Conservation (phyloP, 805 yeast genomes). For the Candida ortonii region DNA sequence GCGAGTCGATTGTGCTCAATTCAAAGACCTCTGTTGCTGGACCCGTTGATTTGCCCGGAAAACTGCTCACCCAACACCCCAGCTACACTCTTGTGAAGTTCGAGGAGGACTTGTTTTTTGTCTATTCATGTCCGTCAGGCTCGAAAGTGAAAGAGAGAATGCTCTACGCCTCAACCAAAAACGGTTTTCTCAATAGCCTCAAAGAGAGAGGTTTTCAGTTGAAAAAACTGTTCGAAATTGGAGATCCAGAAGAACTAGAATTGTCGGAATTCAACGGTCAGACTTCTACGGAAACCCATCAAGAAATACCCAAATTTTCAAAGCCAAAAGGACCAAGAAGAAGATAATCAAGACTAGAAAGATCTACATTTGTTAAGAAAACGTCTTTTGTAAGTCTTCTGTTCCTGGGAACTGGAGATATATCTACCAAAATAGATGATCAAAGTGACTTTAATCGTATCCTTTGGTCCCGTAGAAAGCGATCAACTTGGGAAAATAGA, state of each 20-base stretch:
- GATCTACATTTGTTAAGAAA: too few relatives aligned
- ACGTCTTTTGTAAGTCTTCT: too few relatives aligned
- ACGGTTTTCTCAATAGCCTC: conserved; percentile 54
- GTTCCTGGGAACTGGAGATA: too few relatives aligned
- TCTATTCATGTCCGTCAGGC: conserved; percentile 87
- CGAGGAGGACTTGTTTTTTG: conserved; percentile 47
- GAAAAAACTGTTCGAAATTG: conserved; percentile 59
- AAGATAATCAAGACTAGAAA: too few relatives aligned
- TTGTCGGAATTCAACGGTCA: conserved; percentile 40
- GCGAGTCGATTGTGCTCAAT: conserved; percentile 17
- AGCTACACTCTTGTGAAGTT: conserved; percentile 57
- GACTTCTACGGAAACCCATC: conserved; percentile 12
- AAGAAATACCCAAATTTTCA: conserved; percentile 34
- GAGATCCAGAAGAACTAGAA: conserved; percentile 70
- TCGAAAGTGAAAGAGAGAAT: conserved; percentile 87
- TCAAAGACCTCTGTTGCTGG: conserved; percentile 4
- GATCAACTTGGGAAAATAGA: too few relatives aligned
- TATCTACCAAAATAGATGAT: too few relatives aligned
- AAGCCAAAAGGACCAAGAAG: conserved; percentile 76
- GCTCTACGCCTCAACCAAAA: conserved; percentile 83
- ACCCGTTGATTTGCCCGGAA: conserved; percentile 26
- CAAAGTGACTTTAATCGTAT: too few relatives aligned
- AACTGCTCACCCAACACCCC: conserved; percentile 44
- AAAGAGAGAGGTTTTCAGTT: conserved; percentile 38
- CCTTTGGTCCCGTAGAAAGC: too few relatives aligned